Conservation (phyloP, 1,284 basidiomycete species). For the Pseudozyma hubeiensis region DNA sequence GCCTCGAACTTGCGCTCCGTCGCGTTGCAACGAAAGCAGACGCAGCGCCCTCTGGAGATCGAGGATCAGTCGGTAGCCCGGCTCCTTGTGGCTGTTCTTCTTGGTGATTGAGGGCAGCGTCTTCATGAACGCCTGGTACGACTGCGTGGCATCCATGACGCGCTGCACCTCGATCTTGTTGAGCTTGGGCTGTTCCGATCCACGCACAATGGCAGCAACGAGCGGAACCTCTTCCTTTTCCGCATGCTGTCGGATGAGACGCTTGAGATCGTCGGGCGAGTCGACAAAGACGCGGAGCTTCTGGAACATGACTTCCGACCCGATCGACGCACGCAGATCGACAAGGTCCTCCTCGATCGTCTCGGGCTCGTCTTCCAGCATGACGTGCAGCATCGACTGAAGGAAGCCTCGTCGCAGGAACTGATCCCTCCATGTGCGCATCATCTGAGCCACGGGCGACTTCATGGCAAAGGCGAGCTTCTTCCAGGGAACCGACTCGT, state of each 20-base stretch:
- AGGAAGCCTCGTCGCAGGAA: constrained; percentile 57
- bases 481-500: constrained; percentile 63
- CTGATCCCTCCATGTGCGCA: constrained; percentile 58
- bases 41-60: constrained; percentile 61
- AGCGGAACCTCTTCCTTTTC: constrained; percentile 61
- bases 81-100: constrained; percentile 58
- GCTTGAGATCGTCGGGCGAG: constrained; percentile 61
- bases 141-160: constrained; percentile 59
- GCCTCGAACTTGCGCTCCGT: constrained; percentile 63
- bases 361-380: constrained; percentile 62
- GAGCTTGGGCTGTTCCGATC: constrained; percentile 63
- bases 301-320: constrained; percentile 59
- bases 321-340: constrained; percentile 53
- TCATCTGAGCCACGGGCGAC: constrained; percentile 56
- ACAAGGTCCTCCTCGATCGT: constrained; percentile 60
- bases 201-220: constrained; percentile 65
- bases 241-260: constrained; percentile 63
- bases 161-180: constrained; percentile 62
- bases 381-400: constrained; percentile 56
- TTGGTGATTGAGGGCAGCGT: constrained; percentile 50
- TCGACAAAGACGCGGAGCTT: constrained; percentile 64
- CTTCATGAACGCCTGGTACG: constrained; percentile 59
- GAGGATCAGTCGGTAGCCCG: constrained; percentile 56
- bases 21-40: constrained; percentile 60
- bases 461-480: constrained; percentile 62